Conservation (phyloP, 1,139 yeast genomes). For the Sugiyamaella paludigena region DNA sequence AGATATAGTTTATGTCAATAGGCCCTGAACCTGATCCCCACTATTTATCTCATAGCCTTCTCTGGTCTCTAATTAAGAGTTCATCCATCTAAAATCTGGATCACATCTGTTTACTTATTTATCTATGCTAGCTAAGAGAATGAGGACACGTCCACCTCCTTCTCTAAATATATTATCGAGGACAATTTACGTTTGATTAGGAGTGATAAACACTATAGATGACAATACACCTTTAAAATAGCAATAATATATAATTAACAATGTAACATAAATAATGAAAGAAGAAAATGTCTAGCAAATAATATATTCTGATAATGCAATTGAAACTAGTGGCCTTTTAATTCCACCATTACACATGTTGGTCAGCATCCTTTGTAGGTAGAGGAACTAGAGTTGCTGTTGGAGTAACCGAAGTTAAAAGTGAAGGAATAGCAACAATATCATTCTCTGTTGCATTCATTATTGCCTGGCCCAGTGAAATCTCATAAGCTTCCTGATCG, state of each 20-base stretch:
- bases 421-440: constrained; percentile 20
- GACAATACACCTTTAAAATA: too few relatives aligned
- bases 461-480: constrained; percentile 59
- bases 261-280: too few relatives aligned
- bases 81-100: too few relatives aligned
- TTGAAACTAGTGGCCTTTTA: too few relatives aligned
- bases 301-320: too few relatives aligned
- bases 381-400: constrained; percentile 17
- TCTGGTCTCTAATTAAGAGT: not conserved
- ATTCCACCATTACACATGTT: not conserved
- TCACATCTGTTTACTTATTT: too few relatives aligned
- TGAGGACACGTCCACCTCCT: too few relatives aligned
- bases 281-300: too few relatives aligned
- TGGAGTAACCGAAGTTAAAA: constrained; percentile 19
- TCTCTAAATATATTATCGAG: too few relatives aligned
- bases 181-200: too few relatives aligned
- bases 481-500: constrained; percentile 51
- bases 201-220: too few relatives aligned
- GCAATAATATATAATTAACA: not conserved
- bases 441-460: constrained; percentile 23
- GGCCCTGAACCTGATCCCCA: not conserved
- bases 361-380: not conserved
- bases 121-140: too few relatives aligned
- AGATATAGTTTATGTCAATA: constrained; percentile 42
- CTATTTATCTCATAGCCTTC: not conserved